Evolutionary conservation across 768 basidiomycete species (phyloP), one percentile per base, ranked within the genome.

Genomic region (Daedaleopsis nitida): DNA sequence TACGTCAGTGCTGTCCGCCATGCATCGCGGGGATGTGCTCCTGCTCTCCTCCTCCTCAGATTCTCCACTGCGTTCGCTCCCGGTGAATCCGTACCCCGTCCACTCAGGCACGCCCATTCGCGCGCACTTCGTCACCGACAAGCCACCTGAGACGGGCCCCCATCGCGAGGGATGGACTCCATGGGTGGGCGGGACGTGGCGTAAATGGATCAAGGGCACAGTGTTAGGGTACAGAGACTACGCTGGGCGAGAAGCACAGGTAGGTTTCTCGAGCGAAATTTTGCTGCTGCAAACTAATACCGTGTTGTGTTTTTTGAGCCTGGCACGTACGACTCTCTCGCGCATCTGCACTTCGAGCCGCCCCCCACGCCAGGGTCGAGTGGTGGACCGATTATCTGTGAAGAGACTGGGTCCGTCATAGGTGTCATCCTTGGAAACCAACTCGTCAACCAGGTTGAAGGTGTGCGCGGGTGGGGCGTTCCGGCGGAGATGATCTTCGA

Each of bases 331-430:
- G 86, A 88, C 65, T 74, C 82, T 5, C 78, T 90, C 11, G 80
- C 82, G 1, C 82, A 86, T 65, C 69, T 90, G 64, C 68, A 83
- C 48, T 81, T 87, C 69, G 72, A 75, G 38, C 80, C 81, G 2
- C 68, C 82, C 9, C 88, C 88, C 13, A 82, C 83, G 0, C 77
- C 81, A 1, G 88, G 88, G 8, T 87, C 87, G 19, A 88, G 87
- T 58, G 88, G 89, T 5, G 88, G 87, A 1, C 88, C 88, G 0
- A 82, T 90, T 57, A 74, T 90, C 9, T 84, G 87, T 58, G 78
- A 80, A 62, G 78, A 83, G 62, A 83, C 73, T 32, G 87, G 87
- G 5, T 80, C 86, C 0, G 87, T 89, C 4, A 77, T 89, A 1
- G 89, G 89, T 1, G 74, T 89, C 16, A 79, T 87, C 66, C 76